These are phyloP conservation scores for Aspergillus leporis DNA, from an alignment of 495 filamentous ascomycete species.

Conservation along the genomic window DNA sequence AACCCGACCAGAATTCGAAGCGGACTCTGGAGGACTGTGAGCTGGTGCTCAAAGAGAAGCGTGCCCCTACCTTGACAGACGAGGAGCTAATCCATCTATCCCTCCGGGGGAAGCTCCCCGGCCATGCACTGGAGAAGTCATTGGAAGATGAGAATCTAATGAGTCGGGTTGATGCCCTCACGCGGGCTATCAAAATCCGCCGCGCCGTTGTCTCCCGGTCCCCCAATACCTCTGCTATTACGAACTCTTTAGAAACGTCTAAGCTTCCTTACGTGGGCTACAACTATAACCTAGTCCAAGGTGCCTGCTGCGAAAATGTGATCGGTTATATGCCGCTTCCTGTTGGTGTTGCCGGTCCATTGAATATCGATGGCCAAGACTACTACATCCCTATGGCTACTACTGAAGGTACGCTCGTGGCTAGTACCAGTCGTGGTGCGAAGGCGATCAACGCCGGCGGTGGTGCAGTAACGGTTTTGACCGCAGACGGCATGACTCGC, in stretches of 20 bases:
- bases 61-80: slow-evolving; percentile 74
- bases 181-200: slow-evolving; percentile 91
- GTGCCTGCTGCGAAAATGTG: slow-evolving; percentile 98
- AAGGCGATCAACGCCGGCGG: slow-evolving; percentile 98
- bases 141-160: slow-evolving; percentile 69
- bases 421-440: slow-evolving; percentile 85
- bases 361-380: slow-evolving; percentile 90
- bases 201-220: slow-evolving; percentile 86
- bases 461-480: slow-evolving; percentile 90
- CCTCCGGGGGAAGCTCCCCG: slow-evolving; percentile 84
- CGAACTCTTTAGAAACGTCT: slow-evolving; percentile 75
- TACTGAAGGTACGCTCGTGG: slow-evolving; percentile 95
- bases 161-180: slow-evolving; percentile 67
- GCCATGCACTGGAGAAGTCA: slow-evolving; percentile 79
- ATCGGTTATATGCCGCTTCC: slow-evolving; percentile 95
- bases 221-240: slow-evolving; percentile 69
- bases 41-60: slow-evolving; percentile 74
- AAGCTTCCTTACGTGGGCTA: slow-evolving; percentile 85
- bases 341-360: slow-evolving; percentile 87
- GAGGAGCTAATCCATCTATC: slow-evolving; percentile 80
- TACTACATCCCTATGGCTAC: slow-evolving; percentile 99
- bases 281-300: slow-evolving; percentile 89
- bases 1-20: slow-evolving; percentile 34
- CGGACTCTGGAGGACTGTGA: slow-evolving; percentile 61
- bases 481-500: slow-evolving; percentile 96